Evolutionary conservation across 805 yeast genomes (phyloP).

Genomic region (Isabelozyma pseudorhagii): DNA sequence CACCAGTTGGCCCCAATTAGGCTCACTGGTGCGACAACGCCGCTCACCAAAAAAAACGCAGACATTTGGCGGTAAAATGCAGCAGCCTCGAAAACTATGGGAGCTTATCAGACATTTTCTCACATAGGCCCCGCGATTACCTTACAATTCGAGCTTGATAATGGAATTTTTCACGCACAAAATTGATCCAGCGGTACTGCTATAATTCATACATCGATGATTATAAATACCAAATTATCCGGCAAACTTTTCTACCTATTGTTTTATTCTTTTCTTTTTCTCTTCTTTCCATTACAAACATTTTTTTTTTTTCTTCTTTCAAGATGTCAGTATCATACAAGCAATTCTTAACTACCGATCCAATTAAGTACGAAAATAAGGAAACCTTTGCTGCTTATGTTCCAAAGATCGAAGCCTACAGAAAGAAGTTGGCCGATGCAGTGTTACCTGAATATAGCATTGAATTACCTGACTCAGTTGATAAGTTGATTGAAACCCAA

Average conservation of each 20-base stretch:
- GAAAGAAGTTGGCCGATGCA: conserved; percentile 26
- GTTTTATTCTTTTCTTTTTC: neutral
- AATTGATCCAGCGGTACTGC: too few species aligned
- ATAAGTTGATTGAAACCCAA: conserved; percentile 25
- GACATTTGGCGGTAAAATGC: neutral
- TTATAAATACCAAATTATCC: neutral
- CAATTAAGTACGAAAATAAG: conserved; percentile 36
- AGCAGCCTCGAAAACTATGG: neutral
- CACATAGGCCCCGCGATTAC: neutral
- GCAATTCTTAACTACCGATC: conserved; percentile 28
- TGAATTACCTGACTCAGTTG: conserved; percentile 30
- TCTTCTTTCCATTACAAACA: neutral
- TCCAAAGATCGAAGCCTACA: conserved; percentile 44
- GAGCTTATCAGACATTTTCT: neutral
- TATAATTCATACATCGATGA: neutral
- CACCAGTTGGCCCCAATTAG: neutral
- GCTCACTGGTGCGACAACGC: neutral
- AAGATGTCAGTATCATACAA: conserved; percentile 10
- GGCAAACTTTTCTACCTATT: neutral
- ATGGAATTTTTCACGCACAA: too few species aligned
- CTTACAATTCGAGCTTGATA: neutral
- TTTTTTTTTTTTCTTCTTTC: neutral
- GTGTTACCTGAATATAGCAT: conserved; percentile 27
- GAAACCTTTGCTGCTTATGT: conserved; percentile 41
- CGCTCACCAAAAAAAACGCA: neutral